Evolutionary conservation across 345 rosid genomes (phyloP), one percentile per base, ranked within the genome.

Genomic region (Balakata baccata): DNA sequence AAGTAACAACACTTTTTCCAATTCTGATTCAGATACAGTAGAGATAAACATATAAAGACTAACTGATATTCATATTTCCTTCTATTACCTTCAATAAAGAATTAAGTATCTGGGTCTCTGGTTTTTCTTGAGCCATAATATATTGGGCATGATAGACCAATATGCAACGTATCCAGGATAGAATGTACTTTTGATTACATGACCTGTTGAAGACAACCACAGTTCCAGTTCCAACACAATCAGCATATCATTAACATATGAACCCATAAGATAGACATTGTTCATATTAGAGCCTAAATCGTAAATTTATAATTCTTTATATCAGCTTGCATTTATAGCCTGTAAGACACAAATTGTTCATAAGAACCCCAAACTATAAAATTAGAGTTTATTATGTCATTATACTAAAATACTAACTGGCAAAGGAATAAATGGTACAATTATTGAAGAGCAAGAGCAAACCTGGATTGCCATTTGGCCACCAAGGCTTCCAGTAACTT

Each of bases 381-480:
- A 61, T 74, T 37, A 16, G 62, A 67, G 69, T 34, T 78, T 51
- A 13, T 29, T 29, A 29, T 29, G 34, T 29, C 34, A 29, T 25
- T 54, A 10, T 10, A 23, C 25, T 5, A 71, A 50, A 76, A 54
- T 69, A 20, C 10, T 14, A 23, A 29, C 56, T 45, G 62, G 45
- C 4, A 12, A 25, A 59, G 37, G 39, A 60, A 47, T 56, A 12
- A 62, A 23, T 52, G 13, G 38, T 18, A 46, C 37, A 79, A 64
- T 59, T 22, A 70, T 50, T 58, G 23, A 68, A 68, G 41, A 47
- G 37, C 64, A 64, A 79, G 77, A 79, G 59, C 80, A 69, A 73
- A 95, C 99, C 97, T 90, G 49, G 98, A 89, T 77, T 91, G 88
- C 97, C 97, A 95, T 86, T 80, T 72, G 63, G 73, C 72, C 74